Percentiles rank a stretch among this genome's conserved stretches.
phyloP scores from a whole-genome alignment of 2,329 filamentous ascomycete genomes.

The Colletotrichum abscissum region DNA sequence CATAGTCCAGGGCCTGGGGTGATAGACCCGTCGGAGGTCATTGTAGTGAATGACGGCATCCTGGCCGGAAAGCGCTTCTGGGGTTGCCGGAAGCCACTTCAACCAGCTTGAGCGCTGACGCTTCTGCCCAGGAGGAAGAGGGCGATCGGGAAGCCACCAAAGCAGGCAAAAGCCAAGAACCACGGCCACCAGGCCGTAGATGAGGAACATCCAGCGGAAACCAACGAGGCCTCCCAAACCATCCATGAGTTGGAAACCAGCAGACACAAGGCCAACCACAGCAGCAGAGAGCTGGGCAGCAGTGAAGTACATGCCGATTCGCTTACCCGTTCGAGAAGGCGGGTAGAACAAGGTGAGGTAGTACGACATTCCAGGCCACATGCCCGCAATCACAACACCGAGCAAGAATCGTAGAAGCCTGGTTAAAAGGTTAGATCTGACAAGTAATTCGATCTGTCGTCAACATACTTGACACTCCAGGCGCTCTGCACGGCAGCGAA shows the following conservation, averaged over 20 bases:
- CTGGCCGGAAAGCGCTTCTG: constrained; percentile 78
- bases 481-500: constrained; percentile 84
- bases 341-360: constrained; percentile 94
- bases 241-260: constrained; percentile 93
- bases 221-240: constrained; percentile 80
- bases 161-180: constrained; percentile 78
- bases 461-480: constrained; percentile 82
- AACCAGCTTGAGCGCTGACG: constrained; percentile 62
- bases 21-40: constrained; percentile 84
- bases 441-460: constrained; percentile 23
- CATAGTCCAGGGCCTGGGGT: constrained; percentile 77
- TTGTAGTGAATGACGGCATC: constrained; percentile 87
- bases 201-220: constrained; percentile 92
- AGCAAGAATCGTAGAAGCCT: constrained; percentile 85
- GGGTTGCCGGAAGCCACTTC: constrained; percentile 75
- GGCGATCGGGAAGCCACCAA: constrained; percentile 92
- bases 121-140: constrained; percentile 76
- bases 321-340: constrained; percentile 84
- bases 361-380: constrained; percentile 97
- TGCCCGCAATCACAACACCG: constrained; percentile 88
- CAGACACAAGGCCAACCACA: constrained; percentile 89
- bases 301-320: constrained; percentile 91
- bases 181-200: constrained; percentile 83
- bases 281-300: constrained; percentile 90
- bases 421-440: neutral